Evolutionary conservation across 345 rosid species (phyloP), one percentile per base, ranked within the genome.

Genomic region (Rhodamnia rubescens): DNA sequence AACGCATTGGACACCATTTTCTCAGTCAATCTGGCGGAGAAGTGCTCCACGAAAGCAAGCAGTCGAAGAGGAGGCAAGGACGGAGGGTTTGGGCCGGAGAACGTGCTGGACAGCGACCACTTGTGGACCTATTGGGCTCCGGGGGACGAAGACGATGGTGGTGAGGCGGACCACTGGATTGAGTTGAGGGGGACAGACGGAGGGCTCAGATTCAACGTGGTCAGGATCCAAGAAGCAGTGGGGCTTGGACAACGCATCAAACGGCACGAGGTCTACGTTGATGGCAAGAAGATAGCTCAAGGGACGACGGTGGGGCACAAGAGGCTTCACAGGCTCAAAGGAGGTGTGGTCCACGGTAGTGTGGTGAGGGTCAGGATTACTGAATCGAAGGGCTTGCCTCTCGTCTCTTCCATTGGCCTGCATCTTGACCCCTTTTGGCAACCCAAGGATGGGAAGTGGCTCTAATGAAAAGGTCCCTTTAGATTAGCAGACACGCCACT

Each of bases 81-180:
- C 3, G 91, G 91, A 2, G 94, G 89, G 12, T 93, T 95, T 69
- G 94, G 98, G 7, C 92, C 96, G 0, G 94, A 93, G 55, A 93
- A 92, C 69, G 90, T 91, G 85, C 24, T 95, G 22, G 96, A 95
- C 64, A 11, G 52, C 13, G 96, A 95, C 85, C 93, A 93, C 89
- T 27, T 93, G 50, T 91, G 94, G 95, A 93, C 96, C 18, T 95
- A 95, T 78, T 93, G 98, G 98, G 90, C 92, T 2, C 95, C 96
- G 0, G 83, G 81, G 57, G 88, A 88, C 4, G 53, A 85, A 10
- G 82, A 21, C 53, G 36, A 89, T 18, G 44, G 44, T 2, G 52
- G 52, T 50, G 52, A 50, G 52, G 40, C 84, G 69, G 90, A 83
- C 6, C 87, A 86, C 52, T 95, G 98, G 96, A 89, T 93, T 83